Conservation (phyloP, 306 rosid species). For the Rosa multiflora region DNA sequence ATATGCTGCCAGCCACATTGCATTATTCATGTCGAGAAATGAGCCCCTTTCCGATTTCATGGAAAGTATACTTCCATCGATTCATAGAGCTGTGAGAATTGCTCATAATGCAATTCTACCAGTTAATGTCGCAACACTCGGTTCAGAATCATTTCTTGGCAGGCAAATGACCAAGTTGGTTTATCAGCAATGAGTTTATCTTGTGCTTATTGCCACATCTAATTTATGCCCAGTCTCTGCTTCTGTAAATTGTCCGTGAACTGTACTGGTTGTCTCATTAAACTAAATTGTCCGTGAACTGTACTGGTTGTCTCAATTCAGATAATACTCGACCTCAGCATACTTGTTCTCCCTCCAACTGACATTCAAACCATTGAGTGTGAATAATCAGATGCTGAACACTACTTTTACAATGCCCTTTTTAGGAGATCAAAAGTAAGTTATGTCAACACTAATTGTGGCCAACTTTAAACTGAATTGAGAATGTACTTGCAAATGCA, state of each 20-base stretch:
- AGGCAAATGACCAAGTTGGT: constrained; percentile 9
- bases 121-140: neutral
- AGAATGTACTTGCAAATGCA: too few species aligned
- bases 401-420: too few species aligned
- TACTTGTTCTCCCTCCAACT: too few species aligned
- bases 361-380: too few species aligned
- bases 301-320: too few species aligned
- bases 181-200: neutral
- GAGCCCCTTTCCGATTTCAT: neutral
- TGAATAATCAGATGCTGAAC: too few species aligned
- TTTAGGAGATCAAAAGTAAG: too few species aligned
- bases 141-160: neutral
- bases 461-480: too few species aligned
- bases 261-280: neutral
- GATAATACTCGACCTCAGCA: neutral
- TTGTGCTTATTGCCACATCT: neutral
- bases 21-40: neutral
- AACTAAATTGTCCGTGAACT: constrained; percentile 18
- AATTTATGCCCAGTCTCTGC: neutral
- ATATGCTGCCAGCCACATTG: constrained; percentile 13
- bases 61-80: neutral
- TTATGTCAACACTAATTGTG: too few species aligned
- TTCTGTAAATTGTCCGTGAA: neutral
- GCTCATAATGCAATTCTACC: neutral
- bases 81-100: neutral